phyloP scores from a whole-genome alignment of 1,284 basidiomycete species.

The Rhodotorula sp. region DNA sequence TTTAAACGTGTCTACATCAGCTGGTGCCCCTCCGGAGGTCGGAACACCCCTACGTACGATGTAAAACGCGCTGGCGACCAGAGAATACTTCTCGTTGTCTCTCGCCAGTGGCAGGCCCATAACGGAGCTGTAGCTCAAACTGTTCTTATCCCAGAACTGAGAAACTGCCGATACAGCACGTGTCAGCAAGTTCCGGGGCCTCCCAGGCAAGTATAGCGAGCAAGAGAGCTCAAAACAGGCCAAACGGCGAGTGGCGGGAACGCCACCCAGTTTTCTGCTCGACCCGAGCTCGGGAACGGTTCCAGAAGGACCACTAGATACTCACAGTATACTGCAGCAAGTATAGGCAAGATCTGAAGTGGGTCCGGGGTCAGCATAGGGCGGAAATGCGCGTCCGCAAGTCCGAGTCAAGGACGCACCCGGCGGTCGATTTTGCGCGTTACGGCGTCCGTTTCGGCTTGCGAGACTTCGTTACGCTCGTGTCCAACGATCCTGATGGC shows the following conservation, averaged over 20 bases:
- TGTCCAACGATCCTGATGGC: conserved; percentile 15
- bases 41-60: conserved; percentile 46
- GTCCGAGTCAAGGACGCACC: conserved; percentile 54
- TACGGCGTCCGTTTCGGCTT: conserved; percentile 22
- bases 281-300: no score
- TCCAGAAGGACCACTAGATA: no score
- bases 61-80: conserved; percentile 64
- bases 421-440: conserved; percentile 61
- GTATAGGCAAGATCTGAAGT: background rate
- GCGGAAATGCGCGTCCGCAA: conserved; percentile 66
- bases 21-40: background rate
- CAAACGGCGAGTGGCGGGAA: no score
- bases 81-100: conserved; percentile 58
- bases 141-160: conserved; percentile 61
- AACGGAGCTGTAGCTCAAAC: conserved; percentile 64
- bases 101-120: conserved; percentile 52
- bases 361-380: conserved; percentile 46
- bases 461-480: conserved; percentile 13
- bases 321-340: no score
- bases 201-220: no score
- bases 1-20: conserved; percentile 38
- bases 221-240: background rate
- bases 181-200: background rate
- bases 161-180: background rate
- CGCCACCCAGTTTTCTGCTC: no score